Percentiles rank a stretch among this genome's conserved stretches.
These are phyloP conservation scores for Piromyces finnis DNA, from an alignment of 192 early-diverging fungal species.

Conservation along the genomic window DNA sequence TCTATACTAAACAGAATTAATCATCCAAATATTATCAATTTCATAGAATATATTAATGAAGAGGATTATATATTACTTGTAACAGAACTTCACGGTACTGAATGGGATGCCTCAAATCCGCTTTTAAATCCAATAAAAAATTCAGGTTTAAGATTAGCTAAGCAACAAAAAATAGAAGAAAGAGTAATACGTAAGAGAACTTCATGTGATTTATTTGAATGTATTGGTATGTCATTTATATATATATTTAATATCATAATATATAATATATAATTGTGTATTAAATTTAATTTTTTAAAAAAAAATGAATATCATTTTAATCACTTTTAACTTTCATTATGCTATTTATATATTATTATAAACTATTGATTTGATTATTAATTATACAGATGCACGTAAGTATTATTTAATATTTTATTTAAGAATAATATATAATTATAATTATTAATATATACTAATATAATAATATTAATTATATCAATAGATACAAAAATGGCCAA, in stretches of 20 bases:
- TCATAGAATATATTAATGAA: slow-evolving; percentile 19
- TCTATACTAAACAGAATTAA: slow-evolving; percentile 7
- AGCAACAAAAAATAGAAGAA: slow-evolving; percentile 2
- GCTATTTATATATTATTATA: too few relatives aligned
- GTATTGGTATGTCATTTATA: slow-evolving; percentile 12
- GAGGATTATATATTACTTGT: slow-evolving; percentile 19
- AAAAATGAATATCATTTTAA: too few relatives aligned
- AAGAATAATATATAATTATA: neutral
- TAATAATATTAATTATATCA: neutral
- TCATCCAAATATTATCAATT: slow-evolving; percentile 24
- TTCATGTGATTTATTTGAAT: slow-evolving; percentile 28
- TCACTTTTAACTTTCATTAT: too few relatives aligned
- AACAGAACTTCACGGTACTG: slow-evolving; percentile 23
- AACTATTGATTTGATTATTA: too few relatives aligned
- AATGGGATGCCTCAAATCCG: slow-evolving; percentile 16
- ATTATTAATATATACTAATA: too few relatives aligned
- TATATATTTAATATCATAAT: too few relatives aligned
- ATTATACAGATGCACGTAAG: slow-evolving; percentile 6
- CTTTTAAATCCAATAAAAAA: slow-evolving; percentile 11
- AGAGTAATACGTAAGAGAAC: slow-evolving; percentile 12
- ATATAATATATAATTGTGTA: too few relatives aligned
- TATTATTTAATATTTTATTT: too few relatives aligned
- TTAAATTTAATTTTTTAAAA: too few relatives aligned
- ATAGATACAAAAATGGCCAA: slow-evolving; percentile 11
- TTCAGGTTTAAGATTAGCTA: slow-evolving; percentile 9